phyloP scores from a whole-genome alignment of 2,329 filamentous ascomycete species.

The Beauveria varroae region DNA sequence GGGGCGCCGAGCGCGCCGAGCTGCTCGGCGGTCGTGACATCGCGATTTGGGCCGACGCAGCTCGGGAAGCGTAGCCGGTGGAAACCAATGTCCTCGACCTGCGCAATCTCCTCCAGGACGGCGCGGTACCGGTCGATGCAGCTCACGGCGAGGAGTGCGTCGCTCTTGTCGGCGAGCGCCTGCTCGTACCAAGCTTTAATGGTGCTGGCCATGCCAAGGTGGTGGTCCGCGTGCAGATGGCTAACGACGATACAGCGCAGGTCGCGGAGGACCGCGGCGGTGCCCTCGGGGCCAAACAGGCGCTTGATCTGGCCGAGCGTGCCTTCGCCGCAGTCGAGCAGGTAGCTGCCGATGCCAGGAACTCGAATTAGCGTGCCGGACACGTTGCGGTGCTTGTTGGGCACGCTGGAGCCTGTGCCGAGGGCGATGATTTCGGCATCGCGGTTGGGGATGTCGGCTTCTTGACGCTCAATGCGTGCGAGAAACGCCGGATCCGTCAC shows the following conservation, averaged over 20 bases:
- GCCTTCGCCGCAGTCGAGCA: conserved; percentile 88
- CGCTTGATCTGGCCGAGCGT: conserved; percentile 82
- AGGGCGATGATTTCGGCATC: conserved; percentile 80
- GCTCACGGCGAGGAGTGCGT: conserved; percentile 53
- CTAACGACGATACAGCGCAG: conserved; percentile 85
- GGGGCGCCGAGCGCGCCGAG: conserved; percentile 25
- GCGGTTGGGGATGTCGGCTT: conserved; percentile 60
- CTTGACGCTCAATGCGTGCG: conserved; percentile 40
- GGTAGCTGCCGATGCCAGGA: conserved; percentile 77
- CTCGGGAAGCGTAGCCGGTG: conserved; percentile 36
- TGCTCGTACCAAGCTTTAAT: conserved; percentile 71
- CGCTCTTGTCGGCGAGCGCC: conserved; percentile 28
- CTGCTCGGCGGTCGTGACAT: conserved; percentile 24
- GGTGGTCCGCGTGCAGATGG: conserved; percentile 93
- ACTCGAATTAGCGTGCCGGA: conserved; percentile 79
- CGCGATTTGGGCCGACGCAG: conserved; percentile 15
- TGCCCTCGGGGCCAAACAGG: conserved; percentile 56
- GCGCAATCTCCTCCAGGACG: conserved; percentile 73
- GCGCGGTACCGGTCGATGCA: conserved; percentile 64
- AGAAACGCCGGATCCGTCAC: conserved; percentile 38
- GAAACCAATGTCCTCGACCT: conserved; percentile 70
- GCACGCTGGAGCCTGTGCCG: conserved; percentile 83
- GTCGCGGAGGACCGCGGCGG: conserved; percentile 65
- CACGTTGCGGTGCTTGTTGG: conserved; percentile 93
- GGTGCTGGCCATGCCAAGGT: conserved; percentile 76